Base-by-base conservation (phyloP, 768 basidiomycete genomes). In the Rhizopogon roseolus region DNA sequence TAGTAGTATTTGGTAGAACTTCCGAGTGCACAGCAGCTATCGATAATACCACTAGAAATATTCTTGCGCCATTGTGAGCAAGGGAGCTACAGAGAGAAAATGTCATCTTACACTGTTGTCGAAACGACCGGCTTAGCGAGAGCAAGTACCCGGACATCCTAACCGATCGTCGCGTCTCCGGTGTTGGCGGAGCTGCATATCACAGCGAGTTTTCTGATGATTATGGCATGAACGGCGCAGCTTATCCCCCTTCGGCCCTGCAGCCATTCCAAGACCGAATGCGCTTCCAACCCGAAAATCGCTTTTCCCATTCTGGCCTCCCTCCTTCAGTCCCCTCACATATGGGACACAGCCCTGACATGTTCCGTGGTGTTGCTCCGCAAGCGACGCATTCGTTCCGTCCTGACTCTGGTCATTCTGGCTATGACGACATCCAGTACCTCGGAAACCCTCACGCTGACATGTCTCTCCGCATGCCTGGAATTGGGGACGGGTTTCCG, bases 291-390 rank as follows among this genome's bases (percentile, higher is more conserved):
- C 66, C 76, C n/a, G 81, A 85, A 56, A 62, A 68, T 44, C 78
- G 81, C 54, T 82, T 84, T 62, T 59, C 68, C 53, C 81, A 82
- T 43, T 59, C 70, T 34, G 60, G 71, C 14, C 72, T 71, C 25
- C 66, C 75, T 6, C 67, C 76, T 6, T 65, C 75, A 17, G 71
- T 79, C 40, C 69, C 78, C 14, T 73, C 81, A 11, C 82, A 83
- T 65, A 67, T 85, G 53, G 72, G 71, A n/a, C 74, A 77, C 37
- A 67, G 64, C 54, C 69, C 76, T 7, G 85, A 87, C 61, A 71
- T 85, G 49, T 75, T 86, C 72, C 82, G 83, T 48, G 77, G 84
- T 51, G 82, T 90, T 11, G 78, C 83, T 22, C 89, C 89, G 2
- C 85, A 86, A 58, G 82, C 84, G 5, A 89, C 86, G 22, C 81